Base-by-base conservation (phyloP, 305 asterid species). In the Fraxinus albicans region DNA sequence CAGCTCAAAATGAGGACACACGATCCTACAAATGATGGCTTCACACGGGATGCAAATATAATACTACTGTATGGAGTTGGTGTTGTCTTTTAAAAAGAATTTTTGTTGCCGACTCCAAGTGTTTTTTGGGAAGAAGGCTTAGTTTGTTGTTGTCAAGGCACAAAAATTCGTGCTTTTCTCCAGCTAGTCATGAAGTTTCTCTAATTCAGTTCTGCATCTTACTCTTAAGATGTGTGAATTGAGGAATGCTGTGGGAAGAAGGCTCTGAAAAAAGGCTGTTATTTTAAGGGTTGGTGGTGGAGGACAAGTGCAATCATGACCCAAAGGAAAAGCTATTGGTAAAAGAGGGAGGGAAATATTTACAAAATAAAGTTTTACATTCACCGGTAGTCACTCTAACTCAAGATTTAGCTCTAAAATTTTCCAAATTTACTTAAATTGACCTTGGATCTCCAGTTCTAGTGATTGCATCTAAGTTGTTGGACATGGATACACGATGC, bases 331-430 rank as follows among this genome's bases (percentile, higher is more conserved):
- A 91, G 93, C 58, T 73, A 77, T 21, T 75, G 86, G 91, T 87
- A 70, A 86, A 89, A 88, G 86, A 70, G 73, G 90, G 93, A 90
- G 93, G 98, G 96, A 92, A 90, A 29, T 60, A 87, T 90, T 86
- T 89, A 83, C 96, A 93, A 95, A 91, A 79, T 93, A 91, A 93
- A 93, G 98, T 85, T 76, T 47, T 63, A 80, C 77, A 77, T n/a
- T 55, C 9, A 55, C 67, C n/a, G 67, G 10, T 7, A 6, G 65
- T 83, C 90, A 88, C 85, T 50, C 3, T n/a, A 55, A 77, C 58
- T 78, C 80, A 75, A 80, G 80, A 19, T 84, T 79, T 73, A 63
- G 75, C 79, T 58, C 72, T 25, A 83, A 84, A 82, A 86, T 69
- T 79, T 81, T 83, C 67, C 86, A 77, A 6, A 73, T 84, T 81